phyloP scores from a whole-genome alignment of 1,284 basidiomycete species.

The Irpex rosettiformis region DNA sequence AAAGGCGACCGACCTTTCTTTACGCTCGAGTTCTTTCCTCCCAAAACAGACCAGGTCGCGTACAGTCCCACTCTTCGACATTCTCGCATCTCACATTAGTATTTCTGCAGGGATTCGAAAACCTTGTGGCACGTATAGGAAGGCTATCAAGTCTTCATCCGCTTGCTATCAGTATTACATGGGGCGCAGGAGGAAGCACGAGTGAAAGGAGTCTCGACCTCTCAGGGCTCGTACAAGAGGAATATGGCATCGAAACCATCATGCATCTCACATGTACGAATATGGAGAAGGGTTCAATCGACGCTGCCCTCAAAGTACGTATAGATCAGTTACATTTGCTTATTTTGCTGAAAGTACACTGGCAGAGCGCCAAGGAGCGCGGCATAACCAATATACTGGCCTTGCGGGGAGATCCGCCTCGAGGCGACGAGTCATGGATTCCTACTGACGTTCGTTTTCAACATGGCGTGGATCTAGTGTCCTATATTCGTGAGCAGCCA shows the following conservation, averaged over 20 bases:
- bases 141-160: slow-evolving; percentile 70
- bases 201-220: slow-evolving; percentile 87
- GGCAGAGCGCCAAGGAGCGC: slow-evolving; percentile 74
- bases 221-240: slow-evolving; percentile 65
- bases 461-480: slow-evolving; percentile 87
- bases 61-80: slow-evolving; percentile 16
- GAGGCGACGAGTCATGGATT: slow-evolving; percentile 91
- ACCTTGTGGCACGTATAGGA: slow-evolving; percentile 78
- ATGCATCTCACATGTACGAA: slow-evolving; percentile 98
- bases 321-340: not conserved
- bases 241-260: slow-evolving; percentile 79
- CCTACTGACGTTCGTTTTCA: slow-evolving; percentile 84
- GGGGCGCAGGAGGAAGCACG: slow-evolving; percentile 96
- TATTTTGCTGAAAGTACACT: not conserved
- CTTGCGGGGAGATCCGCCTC: slow-evolving; percentile 89
- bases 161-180: slow-evolving; percentile 85
- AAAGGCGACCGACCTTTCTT: slow-evolving; percentile 61
- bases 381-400: slow-evolving; percentile 93
- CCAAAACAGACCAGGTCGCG: slow-evolving; percentile 80
- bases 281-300: slow-evolving; percentile 87
- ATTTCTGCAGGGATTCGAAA: slow-evolving; percentile 73
- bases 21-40: slow-evolving; percentile 95
- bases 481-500: slow-evolving; percentile 80
- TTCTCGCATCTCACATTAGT: slow-evolving; percentile 12
- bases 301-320: slow-evolving; percentile 76